These are phyloP conservation scores for Diplodia scrobiculata DNA, from an alignment of 2,329 filamentous ascomycete species.

Conservation along the genomic window DNA sequence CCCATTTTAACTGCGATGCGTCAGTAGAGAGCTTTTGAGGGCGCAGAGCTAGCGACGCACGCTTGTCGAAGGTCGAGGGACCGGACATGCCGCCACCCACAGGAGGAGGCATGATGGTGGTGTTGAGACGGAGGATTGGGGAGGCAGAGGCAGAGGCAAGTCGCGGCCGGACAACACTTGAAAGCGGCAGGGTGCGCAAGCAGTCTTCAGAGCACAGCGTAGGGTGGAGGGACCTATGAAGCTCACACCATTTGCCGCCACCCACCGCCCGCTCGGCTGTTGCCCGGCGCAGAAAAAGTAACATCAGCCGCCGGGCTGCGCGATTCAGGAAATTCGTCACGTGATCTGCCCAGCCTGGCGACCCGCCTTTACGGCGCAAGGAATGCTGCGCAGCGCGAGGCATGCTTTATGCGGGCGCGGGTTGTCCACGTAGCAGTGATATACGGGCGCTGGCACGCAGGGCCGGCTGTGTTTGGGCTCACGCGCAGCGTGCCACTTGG, in stretches of 20 bases:
- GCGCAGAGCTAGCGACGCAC: conserved; percentile 49
- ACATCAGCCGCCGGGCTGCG: not conserved
- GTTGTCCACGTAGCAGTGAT: conserved; percentile 17
- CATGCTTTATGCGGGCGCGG: not conserved
- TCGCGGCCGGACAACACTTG: not conserved
- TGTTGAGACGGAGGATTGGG: not conserved
- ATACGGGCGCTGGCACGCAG: conserved; percentile 7
- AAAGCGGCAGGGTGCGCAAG: not conserved
- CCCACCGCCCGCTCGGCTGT: conserved; percentile 23
- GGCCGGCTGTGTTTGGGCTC: conserved; percentile 4
- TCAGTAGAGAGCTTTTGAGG: conserved; percentile 40
- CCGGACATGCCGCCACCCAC: conserved; percentile 52
- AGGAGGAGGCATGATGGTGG: conserved; percentile 57
- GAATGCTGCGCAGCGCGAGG: conserved; percentile 12
- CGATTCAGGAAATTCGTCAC: not conserved
- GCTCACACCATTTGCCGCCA: conserved; percentile 22
- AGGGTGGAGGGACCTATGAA: conserved; percentile 10
- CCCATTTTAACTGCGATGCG: conserved; percentile 83
- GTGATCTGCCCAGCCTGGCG: not conserved
- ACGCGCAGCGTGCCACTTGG: conserved; percentile 16
- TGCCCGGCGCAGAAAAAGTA: not conserved
- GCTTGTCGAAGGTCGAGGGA: conserved; percentile 71
- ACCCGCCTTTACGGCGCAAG: not conserved
- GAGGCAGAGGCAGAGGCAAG: not conserved
- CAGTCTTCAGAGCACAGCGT: not conserved